These are phyloP conservation scores for Centella asiatica DNA, from an alignment of 129 eudicot species.

Conservation along the genomic window DNA sequence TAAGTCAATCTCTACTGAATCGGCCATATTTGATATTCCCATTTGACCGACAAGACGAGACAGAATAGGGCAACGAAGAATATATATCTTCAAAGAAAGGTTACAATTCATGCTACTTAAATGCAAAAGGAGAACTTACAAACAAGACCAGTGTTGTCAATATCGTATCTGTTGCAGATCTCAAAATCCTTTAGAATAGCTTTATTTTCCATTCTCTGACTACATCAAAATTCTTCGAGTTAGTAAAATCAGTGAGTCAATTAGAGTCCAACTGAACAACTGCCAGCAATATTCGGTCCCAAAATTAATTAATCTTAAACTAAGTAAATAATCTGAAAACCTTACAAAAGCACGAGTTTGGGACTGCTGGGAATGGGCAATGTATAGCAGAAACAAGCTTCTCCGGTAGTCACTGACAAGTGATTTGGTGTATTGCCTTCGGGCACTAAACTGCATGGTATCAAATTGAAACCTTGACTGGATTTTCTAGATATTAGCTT, in stretches of 20 bases:
- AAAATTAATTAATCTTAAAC: not conserved
- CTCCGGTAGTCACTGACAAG: slow-evolving; percentile 19
- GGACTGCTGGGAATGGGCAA: slow-evolving; percentile 48
- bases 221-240: slow-evolving; percentile 26
- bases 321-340: not conserved
- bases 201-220: slow-evolving; percentile 65
- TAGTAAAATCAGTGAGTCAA: slow-evolving; percentile 9
- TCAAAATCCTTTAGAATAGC: slow-evolving; percentile 66
- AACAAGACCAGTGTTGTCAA: slow-evolving; percentile 96
- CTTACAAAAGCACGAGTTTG: slow-evolving; percentile 49
- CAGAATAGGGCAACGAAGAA: not conserved
- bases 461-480: slow-evolving; percentile 54
- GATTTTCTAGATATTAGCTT: slow-evolving; percentile 55
- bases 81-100: not conserved
- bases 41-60: not conserved
- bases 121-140: slow-evolving; percentile 50
- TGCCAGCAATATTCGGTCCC: too few relatives aligned
- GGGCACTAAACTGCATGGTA: slow-evolving; percentile 38
- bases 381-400: slow-evolving; percentile 61
- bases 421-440: slow-evolving; percentile 10
- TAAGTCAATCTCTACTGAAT: not conserved
- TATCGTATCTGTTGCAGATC: slow-evolving; percentile 69
- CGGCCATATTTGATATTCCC: not conserved
- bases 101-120: not conserved
- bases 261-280: not conserved